Conservation (phyloP, 2,329 filamentous ascomycete genomes). For the Penicillium sclerotigenum region DNA sequence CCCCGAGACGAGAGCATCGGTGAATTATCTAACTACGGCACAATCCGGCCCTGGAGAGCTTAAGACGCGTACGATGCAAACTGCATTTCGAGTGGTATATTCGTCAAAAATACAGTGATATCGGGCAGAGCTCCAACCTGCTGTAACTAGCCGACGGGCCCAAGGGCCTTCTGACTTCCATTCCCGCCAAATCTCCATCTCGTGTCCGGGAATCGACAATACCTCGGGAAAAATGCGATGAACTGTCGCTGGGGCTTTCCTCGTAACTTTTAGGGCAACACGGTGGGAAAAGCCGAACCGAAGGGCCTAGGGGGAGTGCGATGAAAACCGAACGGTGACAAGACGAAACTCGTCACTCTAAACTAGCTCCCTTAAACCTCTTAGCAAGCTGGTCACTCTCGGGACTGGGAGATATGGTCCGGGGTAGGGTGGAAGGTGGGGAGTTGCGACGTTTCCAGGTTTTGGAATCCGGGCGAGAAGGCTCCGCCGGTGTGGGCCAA, state of each 20-base stretch:
- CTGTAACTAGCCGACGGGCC: background rate
- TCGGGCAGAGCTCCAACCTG: background rate
- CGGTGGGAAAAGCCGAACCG: background rate
- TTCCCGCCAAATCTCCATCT: background rate
- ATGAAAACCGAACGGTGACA: conserved; percentile 9
- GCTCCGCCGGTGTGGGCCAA: conserved; percentile 43
- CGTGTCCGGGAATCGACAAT: background rate
- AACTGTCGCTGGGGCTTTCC: background rate
- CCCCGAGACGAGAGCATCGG: background rate
- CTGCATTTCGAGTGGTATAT: background rate
- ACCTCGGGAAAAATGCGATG: background rate
- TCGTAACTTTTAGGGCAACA: background rate
- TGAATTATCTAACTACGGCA: background rate
- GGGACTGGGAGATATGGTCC: conserved; percentile 42
- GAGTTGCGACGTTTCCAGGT: conserved; percentile 30
- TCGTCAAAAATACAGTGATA: background rate
- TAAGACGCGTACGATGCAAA: background rate
- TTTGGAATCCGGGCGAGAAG: conserved; percentile 31
- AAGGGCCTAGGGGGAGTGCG: background rate
- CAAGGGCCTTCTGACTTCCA: background rate
- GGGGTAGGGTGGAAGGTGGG: conserved; percentile 25
- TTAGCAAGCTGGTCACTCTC: conserved; percentile 62
- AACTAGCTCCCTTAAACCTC: conserved; percentile 61
- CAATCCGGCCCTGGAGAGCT: background rate
- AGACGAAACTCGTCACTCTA: conserved; percentile 39